Conservation (phyloP, 768 basidiomycete species). For the Rhizopogon salebrosus region DNA sequence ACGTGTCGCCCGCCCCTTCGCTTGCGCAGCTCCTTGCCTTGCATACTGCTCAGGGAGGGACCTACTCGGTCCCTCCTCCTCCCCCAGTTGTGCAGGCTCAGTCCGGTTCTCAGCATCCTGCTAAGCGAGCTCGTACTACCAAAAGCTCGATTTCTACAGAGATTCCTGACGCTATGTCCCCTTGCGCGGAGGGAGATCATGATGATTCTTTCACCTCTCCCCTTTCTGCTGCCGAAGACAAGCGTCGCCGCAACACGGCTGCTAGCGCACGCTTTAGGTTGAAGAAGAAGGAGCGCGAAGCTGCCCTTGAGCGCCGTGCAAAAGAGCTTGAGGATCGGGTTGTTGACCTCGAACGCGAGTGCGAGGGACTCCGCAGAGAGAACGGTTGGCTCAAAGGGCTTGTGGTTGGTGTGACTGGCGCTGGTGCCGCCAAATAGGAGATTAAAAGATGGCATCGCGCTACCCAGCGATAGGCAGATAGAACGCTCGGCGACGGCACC, state of each 20-base stretch:
- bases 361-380: slow-evolving; percentile 81
- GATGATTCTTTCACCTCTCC: slow-evolving; percentile 13
- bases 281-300: slow-evolving; percentile 96
- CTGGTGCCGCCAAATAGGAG: not conserved
- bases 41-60: slow-evolving; percentile 36
- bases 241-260: slow-evolving; percentile 89
- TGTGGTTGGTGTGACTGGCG: slow-evolving; percentile 73
- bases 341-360: slow-evolving; percentile 82
- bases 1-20: slow-evolving; percentile 38
- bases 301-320: slow-evolving; percentile 76
- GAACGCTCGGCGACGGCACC: not conserved
- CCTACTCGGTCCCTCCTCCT: slow-evolving; percentile 15
- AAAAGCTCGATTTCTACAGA: slow-evolving; percentile 38
- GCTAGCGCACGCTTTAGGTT: slow-evolving; percentile 90
- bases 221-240: slow-evolving; percentile 71
- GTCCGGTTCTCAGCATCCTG: slow-evolving; percentile 26
- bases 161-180: slow-evolving; percentile 9
- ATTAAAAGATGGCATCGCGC: not conserved
- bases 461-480: not conserved
- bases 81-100: slow-evolving; percentile 10
- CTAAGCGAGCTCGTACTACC: slow-evolving; percentile 56
- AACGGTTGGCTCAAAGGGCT: slow-evolving; percentile 91
- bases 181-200: slow-evolving; percentile 25
- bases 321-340: slow-evolving; percentile 83
- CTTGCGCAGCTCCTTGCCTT: slow-evolving; percentile 68